Base-by-base conservation (phyloP, 2,329 filamentous ascomycete species). In the Arthrobotrys iridis region DNA sequence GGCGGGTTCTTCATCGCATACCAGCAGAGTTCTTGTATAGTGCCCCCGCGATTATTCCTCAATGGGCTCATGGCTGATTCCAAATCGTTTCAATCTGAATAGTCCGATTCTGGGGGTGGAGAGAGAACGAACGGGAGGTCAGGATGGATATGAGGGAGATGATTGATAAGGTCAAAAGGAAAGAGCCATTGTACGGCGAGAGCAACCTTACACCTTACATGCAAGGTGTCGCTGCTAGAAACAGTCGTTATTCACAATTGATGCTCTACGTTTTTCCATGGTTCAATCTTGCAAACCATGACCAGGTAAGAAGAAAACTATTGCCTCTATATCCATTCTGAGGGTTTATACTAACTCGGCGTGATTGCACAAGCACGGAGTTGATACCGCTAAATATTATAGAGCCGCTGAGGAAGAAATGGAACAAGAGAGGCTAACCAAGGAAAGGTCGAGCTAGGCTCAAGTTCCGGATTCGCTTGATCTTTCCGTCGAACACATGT, bases 221-320 rank as follows among this genome's bases (percentile, higher is more conserved):
- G 86, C 95, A 99, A 84, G 95, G 94, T 74, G 91, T 97, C 40
- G 93, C 95, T 60, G 89, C 92, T 73, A 87, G 95, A 79, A 96
- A 99, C 85, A 97, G 93, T 81, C 88, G 95, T 81, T 98, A 97
- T 86, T 90, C 92, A 37, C 91, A 91, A 41, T 86, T 95, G 30
- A 95, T 94, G 83, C 85, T 92, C 78, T 91, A 93, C 81, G 88
- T 94, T 64, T 85, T 99, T 67, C 93, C 94, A 40, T 98, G 93
- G 95, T 94, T 97, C 85, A 99, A 99, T 86, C 91, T 99, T 84
- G 94, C 97, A 81, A 98, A 99, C 84, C 95, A 99, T 84, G 90
- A 88, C 82, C 88, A 89, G 82, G 86, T 87, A 80, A 79, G 83
- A 11, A 6, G 24, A 24, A 13, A 13, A 30, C 0, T 43, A n/a